A percentile compares a stretch with the other conserved stretches of the same genome.
These are phyloP conservation scores for Pleurotus salmoneostramineus DNA, from an alignment of 768 basidiomycete species.

Conservation along the genomic window DNA sequence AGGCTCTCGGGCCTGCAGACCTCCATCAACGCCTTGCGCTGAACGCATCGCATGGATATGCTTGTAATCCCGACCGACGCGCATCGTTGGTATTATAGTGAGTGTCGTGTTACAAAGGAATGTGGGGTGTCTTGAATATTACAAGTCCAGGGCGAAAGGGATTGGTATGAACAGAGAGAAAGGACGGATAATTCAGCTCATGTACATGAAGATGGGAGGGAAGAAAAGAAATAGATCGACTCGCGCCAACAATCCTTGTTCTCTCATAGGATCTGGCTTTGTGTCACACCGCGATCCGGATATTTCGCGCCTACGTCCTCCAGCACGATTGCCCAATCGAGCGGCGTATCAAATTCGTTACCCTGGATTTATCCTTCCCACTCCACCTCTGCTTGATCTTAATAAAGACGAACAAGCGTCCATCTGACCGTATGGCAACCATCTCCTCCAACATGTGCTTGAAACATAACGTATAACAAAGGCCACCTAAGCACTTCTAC, in stretches of 20 bases:
- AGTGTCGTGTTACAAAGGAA: slow-evolving; percentile 5
- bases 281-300: slow-evolving; percentile 1
- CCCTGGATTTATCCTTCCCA: slow-evolving; percentile 3
- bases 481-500: background rate
- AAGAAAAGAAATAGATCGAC: background rate
- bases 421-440: slow-evolving; percentile 1
- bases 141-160: background rate
- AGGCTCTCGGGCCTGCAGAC: slow-evolving; percentile 32
- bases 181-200: background rate
- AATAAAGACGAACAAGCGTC: background rate
- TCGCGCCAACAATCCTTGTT: slow-evolving; percentile 4
- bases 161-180: background rate
- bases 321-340: background rate
- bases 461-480: background rate
- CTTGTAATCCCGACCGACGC: background rate
- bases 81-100: background rate
- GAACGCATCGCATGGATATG: slow-evolving; percentile 8
- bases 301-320: background rate
- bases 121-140: background rate
- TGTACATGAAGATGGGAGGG: slow-evolving; percentile 1
- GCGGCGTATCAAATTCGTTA: slow-evolving; percentile 1
- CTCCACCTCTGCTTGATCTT: slow-evolving; percentile 7
- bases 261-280: slow-evolving; percentile 5
- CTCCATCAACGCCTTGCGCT: slow-evolving; percentile 7
- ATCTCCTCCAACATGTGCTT: background rate